Base-by-base conservation (phyloP, 2,329 filamentous ascomycete species). In the Fusarium oligoseptatum region DNA sequence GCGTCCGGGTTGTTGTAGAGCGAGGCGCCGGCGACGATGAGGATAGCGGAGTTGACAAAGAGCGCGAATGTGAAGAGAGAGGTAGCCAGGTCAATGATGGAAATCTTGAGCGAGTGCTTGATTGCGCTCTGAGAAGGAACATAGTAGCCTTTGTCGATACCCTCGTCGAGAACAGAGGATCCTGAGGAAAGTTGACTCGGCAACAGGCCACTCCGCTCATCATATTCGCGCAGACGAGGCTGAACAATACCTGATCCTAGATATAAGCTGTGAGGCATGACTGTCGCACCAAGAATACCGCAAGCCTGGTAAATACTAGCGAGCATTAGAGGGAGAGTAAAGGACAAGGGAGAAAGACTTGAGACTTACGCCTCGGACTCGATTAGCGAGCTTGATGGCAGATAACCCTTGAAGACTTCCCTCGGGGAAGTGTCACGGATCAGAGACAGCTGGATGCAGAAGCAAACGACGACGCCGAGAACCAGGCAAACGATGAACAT, bases 51-150 rank as follows among this genome's bases (percentile, higher is more conserved):
- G 84, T 97, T 97, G 78, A 96, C 93, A 78, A 97, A 97, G 4
- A 97, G 88, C 0, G 94, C 94, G 80, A 96, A 95, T 0, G 93
- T 94, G 80, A 95, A 94, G 39, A 97, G 91, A 0, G 92, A 93
- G 15, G 95, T 80, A 8, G 89, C 85, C 11, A 95, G 85, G 80
- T 97, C 94, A 22, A 88, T 84, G 66, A 94, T 91, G 4, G 92
- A 94, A 80, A 93, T 93, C 70, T 91, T 93, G 78, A 95, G 88
- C 71, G 92, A 95, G 77, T 91, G 89, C 17, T 88, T 88, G 73
- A 97, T 94, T n/a, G 94, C 93, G 7, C 87, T 83, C 2, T 94
- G 86, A 1, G 92, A 94, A 1, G 94, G 94, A 7, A 90, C 84
- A 81, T 96, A 97, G 68, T 90, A 88, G 3, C 85, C 83, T 76